Conservation (phyloP, 306 rosid genomes). For the Adenanthera pavonina region DNA sequence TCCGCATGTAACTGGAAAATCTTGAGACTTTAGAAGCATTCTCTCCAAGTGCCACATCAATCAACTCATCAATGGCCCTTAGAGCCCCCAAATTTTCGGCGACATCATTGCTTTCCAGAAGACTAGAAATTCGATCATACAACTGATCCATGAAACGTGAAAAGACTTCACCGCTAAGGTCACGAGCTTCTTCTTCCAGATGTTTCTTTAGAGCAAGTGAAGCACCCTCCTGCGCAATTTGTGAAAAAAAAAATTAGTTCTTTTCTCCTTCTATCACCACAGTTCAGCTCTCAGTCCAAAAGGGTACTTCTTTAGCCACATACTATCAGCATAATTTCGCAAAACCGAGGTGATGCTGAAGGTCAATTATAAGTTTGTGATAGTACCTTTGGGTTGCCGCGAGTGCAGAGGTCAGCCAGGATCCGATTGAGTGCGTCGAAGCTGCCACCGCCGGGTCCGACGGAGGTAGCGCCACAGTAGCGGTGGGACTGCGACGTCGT, state of each 20-base stretch:
- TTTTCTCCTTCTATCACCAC: not conserved
- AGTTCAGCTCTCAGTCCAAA: not conserved
- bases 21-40: conserved; percentile 92
- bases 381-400: conserved; percentile 79
- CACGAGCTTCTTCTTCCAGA: conserved; percentile 94
- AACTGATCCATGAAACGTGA: conserved; percentile 94
- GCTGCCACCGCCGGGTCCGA: conserved; percentile 53
- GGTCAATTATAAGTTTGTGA: not conserved
- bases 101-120: conserved; percentile 76
- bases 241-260: not conserved
- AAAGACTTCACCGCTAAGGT: conserved; percentile 90
- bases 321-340: not conserved
- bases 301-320: not conserved
- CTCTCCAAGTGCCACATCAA: conserved; percentile 93
- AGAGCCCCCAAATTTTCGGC: conserved; percentile 93
- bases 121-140: conserved; percentile 81
- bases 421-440: conserved; percentile 86
- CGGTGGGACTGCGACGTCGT: conserved; percentile 68
- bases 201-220: conserved; percentile 79
- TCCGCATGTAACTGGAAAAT: conserved; percentile 82
- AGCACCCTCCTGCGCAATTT: conserved; percentile 74
- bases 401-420: conserved; percentile 85
- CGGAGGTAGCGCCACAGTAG: conserved; percentile 55
- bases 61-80: conserved; percentile 94
- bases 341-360: not conserved